Conservation (phyloP, 2,329 filamentous ascomycete genomes). For the Myriosclerotinia curreyana region DNA sequence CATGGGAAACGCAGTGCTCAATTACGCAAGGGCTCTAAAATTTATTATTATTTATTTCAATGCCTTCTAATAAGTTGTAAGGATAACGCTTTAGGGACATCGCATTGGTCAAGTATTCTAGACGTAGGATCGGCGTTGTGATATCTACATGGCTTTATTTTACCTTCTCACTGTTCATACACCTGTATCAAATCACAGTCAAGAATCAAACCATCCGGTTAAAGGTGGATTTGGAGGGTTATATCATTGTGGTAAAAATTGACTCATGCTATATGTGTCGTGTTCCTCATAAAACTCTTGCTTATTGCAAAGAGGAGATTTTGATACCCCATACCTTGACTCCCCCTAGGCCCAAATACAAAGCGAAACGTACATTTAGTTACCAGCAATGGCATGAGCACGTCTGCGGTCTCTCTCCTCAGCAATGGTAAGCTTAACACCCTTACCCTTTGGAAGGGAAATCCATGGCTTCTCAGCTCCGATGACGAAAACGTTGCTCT, state of each 20-base stretch:
- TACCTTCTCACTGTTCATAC: no score
- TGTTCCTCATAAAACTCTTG: slow-evolving; percentile 31
- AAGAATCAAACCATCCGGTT: slow-evolving; percentile 5
- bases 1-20: no score
- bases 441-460: slow-evolving; percentile 99
- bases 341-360: slow-evolving; percentile 30
- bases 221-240: slow-evolving; percentile 14
- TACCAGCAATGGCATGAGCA: slow-evolving; percentile 48
- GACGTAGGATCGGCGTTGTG: no score
- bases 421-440: slow-evolving; percentile 98
- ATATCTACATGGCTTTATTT: background rate
- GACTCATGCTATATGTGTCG: slow-evolving; percentile 36
- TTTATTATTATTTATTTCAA: background rate
- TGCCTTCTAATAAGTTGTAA: background rate
- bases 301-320: slow-evolving; percentile 31
- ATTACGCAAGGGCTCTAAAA: background rate
- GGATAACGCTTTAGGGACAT: background rate
- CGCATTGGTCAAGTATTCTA: no score
- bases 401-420: slow-evolving; percentile 99
- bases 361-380: slow-evolving; percentile 36
- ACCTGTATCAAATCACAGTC: background rate
- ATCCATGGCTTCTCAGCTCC: slow-evolving; percentile 99
- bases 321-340: slow-evolving; percentile 38
- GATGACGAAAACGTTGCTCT: slow-evolving; percentile 99
- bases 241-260: slow-evolving; percentile 35